A percentile compares a stretch with the other conserved stretches of the same genome.
Evolutionary conservation across 345 rosid species (phyloP).

Genomic region (Gynandropsis gynandra): DNA sequence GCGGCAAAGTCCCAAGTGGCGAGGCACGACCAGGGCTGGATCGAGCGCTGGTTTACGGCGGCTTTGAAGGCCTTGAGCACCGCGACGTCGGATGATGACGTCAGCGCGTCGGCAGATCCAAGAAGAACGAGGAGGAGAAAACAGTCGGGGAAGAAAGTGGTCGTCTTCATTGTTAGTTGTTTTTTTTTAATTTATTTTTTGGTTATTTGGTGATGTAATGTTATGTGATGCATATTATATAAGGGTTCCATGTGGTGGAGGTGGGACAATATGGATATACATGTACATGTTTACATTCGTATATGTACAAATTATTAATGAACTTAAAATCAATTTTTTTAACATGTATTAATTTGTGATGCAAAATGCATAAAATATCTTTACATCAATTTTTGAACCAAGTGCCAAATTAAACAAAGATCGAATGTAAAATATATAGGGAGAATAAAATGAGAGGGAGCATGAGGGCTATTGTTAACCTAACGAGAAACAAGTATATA

Average conservation of each 20-base stretch:
- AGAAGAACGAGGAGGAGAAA: neutral
- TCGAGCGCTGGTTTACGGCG: constrained; percentile 43
- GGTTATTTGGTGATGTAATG: neutral
- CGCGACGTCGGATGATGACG: constrained; percentile 41
- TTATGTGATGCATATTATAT: constrained; percentile 3
- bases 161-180: constrained; percentile 15
- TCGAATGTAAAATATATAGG: too few species aligned
- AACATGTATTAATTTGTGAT: too few species aligned
- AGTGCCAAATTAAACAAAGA: too few species aligned
- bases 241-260: neutral
- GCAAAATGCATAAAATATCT: too few species aligned
- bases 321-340: too few species aligned
- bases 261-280: too few species aligned
- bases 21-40: constrained; percentile 53
- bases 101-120: constrained; percentile 18
- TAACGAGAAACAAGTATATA: too few species aligned
- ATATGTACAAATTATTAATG: too few species aligned
- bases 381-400: too few species aligned
- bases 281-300: too few species aligned
- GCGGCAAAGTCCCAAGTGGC: constrained; percentile 62
- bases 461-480: too few species aligned
- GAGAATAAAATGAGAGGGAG: too few species aligned
- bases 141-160: neutral
- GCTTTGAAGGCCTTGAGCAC: constrained; percentile 59
- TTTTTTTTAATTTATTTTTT: constrained; percentile 20